phyloP scores from a whole-genome alignment of 352 stramenopile species.

The Phytophthora sojae region DNA sequence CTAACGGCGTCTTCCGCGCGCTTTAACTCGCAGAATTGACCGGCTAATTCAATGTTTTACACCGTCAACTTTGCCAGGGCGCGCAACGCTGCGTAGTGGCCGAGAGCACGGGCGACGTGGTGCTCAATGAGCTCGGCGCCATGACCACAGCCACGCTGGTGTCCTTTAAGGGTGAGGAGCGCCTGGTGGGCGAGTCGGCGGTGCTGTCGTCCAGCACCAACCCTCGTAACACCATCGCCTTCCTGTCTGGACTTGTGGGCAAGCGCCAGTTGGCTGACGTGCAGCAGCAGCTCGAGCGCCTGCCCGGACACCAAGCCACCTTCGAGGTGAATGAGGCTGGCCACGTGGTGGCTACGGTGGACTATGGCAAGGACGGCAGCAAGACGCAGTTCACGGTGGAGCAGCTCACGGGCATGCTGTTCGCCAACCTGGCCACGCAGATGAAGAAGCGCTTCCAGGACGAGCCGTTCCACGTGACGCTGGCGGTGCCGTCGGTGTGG shows the following conservation, averaged over 20 bases:
- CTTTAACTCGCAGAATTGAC: slow-evolving; percentile 3
- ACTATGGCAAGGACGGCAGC: slow-evolving; percentile 57
- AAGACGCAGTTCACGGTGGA: slow-evolving; percentile 70
- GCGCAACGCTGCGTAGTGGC: slow-evolving; percentile 84
- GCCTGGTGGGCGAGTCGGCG: slow-evolving; percentile 85
- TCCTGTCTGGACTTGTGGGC: slow-evolving; percentile 72
- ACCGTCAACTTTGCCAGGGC: slow-evolving; percentile 42
- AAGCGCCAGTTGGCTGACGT: slow-evolving; percentile 57
- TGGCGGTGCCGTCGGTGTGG: slow-evolving; percentile 79
- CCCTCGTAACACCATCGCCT: slow-evolving; percentile 82
- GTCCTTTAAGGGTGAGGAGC: slow-evolving; percentile 89
- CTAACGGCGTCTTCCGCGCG: slow-evolving; percentile 2
- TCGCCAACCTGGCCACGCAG: slow-evolving; percentile 76
- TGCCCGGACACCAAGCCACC: slow-evolving; percentile 59
- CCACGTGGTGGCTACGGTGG: slow-evolving; percentile 62
- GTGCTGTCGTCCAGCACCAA: slow-evolving; percentile 88
- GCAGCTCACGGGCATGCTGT: slow-evolving; percentile 81
- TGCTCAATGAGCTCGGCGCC: slow-evolving; percentile 89
- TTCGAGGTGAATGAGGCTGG: slow-evolving; percentile 44
- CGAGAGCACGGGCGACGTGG: slow-evolving; percentile 74
- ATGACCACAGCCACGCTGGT: slow-evolving; percentile 90
- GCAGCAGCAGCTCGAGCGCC: slow-evolving; percentile 42
- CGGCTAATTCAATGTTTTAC: slow-evolving; percentile 15
- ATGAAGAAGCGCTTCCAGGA: slow-evolving; percentile 65
- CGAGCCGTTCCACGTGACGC: slow-evolving; percentile 59